A percentile compares a stretch with the other conserved stretches of the same genome.
Evolutionary conservation across 2,329 filamentous ascomycete species (phyloP).

Genomic region (Penicillium sp.): DNA sequence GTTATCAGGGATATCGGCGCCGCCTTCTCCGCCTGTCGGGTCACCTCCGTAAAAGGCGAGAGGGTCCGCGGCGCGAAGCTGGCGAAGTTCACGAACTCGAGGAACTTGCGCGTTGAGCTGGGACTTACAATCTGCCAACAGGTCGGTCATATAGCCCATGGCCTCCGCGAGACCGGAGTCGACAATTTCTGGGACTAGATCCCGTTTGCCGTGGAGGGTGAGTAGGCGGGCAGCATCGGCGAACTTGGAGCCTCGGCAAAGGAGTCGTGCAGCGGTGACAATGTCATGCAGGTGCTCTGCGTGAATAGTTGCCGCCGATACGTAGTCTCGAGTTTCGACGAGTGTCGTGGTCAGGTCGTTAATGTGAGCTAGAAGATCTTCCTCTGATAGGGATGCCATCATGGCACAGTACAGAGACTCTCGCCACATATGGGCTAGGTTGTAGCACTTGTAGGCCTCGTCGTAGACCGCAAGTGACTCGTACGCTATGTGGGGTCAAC

Average conservation of each 20-base stretch:
- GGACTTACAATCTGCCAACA: constrained; percentile 84
- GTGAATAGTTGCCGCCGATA: constrained; percentile 70
- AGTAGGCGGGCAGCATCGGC: constrained; percentile 79
- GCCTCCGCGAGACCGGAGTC: constrained; percentile 76
- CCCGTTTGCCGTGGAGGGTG: constrained; percentile 53
- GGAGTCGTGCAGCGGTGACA: constrained; percentile 62
- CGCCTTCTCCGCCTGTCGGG: constrained; percentile 48
- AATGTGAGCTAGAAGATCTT: constrained; percentile 63
- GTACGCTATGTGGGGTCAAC: constrained; percentile 51
- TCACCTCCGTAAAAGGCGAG: constrained; percentile 84
- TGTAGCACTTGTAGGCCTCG: constrained; percentile 75
- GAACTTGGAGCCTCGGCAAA: constrained; percentile 85
- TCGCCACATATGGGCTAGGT: constrained; percentile 79
- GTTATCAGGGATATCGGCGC: constrained; percentile 77
- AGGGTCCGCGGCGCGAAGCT: constrained; percentile 76
- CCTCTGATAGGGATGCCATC: constrained; percentile 56
- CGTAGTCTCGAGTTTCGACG: constrained; percentile 72
- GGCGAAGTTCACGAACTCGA: constrained; percentile 72
- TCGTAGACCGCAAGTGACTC: constrained; percentile 73
- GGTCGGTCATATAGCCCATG: constrained; percentile 75
- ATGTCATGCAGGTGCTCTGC: constrained; percentile 73
- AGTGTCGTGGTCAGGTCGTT: constrained; percentile 69
- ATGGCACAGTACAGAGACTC: constrained; percentile 79
- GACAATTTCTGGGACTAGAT: constrained; percentile 62
- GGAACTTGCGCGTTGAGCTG: constrained; percentile 82